Conservation (phyloP, 805 yeast genomes). For the Saturnispora serradocipensis region DNA sequence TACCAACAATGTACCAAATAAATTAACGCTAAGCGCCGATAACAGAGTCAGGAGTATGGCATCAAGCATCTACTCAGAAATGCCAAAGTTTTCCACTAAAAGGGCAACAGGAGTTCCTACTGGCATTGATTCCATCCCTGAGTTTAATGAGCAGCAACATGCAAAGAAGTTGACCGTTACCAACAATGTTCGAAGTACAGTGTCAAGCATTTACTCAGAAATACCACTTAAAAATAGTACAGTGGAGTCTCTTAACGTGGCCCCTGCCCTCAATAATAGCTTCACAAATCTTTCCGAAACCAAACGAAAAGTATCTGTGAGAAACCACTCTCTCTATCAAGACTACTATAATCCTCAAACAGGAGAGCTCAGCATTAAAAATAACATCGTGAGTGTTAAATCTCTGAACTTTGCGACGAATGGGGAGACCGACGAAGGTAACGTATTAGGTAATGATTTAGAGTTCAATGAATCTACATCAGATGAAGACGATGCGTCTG, state of each 20-base stretch:
- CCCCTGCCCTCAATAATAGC: conserved; percentile 18
- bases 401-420: not conserved
- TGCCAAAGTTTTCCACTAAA: not conserved
- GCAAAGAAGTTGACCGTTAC: not conserved
- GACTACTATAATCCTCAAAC: conserved; percentile 11
- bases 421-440: not conserved
- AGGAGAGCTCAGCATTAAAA: conserved; percentile 7
- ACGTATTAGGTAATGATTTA: conserved; percentile 5
- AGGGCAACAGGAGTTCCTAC: not conserved
- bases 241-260: conserved; percentile 1
- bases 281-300: not conserved
- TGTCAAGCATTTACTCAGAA: conserved; percentile 20
- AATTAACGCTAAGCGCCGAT: not conserved
- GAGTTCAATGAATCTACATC: conserved; percentile 8
- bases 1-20: not conserved
- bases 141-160: not conserved
- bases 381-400: not conserved
- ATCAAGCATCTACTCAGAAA: conserved; percentile 20
- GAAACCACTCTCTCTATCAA: conserved; percentile 22
- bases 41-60: conserved; percentile 12
- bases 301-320: conserved; percentile 22
- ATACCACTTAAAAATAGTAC: conserved; percentile 4
- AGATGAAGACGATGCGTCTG: conserved; percentile 26
- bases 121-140: conserved; percentile 4
- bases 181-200: conserved; percentile 9